These are phyloP conservation scores for Excoecaria agallocha DNA, from an alignment of 345 rosid genomes.

Conservation along the genomic window DNA sequence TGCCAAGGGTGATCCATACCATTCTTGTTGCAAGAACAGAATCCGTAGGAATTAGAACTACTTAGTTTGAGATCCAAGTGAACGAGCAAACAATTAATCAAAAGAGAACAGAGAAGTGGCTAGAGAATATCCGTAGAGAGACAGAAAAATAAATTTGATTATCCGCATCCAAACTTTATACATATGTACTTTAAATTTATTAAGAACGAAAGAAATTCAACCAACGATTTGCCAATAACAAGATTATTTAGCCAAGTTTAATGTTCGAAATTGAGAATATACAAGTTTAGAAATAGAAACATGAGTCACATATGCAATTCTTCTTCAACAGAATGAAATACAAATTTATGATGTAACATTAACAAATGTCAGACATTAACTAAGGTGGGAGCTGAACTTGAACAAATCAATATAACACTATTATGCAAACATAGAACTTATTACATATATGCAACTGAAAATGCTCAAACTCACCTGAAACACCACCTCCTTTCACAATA, in stretches of 20 bases:
- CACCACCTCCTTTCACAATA: constrained; percentile 93
- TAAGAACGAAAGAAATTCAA: background rate
- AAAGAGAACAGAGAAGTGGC: too few species aligned
- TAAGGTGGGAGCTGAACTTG: background rate
- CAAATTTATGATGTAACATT: background rate
- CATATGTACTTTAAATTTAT: background rate
- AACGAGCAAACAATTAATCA: too few species aligned
- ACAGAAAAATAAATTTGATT: too few species aligned
- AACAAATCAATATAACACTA: background rate
- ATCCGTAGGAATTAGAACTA: too few species aligned
- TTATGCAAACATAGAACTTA: too few species aligned
- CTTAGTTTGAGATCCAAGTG: too few species aligned
- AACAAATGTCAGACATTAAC: background rate
- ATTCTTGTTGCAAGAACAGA: too few species aligned
- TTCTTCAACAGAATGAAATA: background rate
- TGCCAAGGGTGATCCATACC: too few species aligned
- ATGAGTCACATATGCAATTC: background rate
- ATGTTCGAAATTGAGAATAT: background rate
- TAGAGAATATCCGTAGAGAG: too few species aligned
- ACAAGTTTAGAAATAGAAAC: background rate
- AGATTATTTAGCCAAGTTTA: background rate
- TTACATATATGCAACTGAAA: background rate
- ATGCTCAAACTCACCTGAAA: constrained; percentile 52
- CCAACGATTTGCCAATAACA: background rate
- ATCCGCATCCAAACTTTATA: too few species aligned